A percentile compares a stretch with the other conserved stretches of the same genome.
Conservation (phyloP, 1,284 basidiomycete genomes). For the Sphagnurus paluster region DNA sequence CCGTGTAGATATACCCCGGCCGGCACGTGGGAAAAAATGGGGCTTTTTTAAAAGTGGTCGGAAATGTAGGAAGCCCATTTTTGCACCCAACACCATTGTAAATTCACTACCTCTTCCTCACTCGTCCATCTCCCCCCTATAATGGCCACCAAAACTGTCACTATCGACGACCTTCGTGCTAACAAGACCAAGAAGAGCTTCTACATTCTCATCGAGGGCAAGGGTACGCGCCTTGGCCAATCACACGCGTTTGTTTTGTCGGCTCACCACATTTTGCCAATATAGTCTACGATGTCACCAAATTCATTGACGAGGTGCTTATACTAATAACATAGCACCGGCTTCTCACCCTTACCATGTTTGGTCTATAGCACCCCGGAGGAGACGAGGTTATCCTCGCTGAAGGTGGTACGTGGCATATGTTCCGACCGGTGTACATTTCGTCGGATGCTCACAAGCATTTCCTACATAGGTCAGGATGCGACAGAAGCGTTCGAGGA, state of each 20-base stretch:
- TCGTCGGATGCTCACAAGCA: conserved; percentile 8
- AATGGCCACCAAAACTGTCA: conserved; percentile 59
- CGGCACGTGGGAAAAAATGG: conserved; percentile 24
- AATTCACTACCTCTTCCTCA: conserved; percentile 22
- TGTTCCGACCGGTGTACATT: conserved; percentile 10
- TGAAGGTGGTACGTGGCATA: conserved; percentile 77
- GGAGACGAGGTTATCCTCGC: conserved; percentile 96
- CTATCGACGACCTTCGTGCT: conserved; percentile 72
- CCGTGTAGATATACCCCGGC: conserved; percentile 10
- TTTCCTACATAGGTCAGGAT: conserved; percentile 67
- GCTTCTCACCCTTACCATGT: neutral
- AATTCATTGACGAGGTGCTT: conserved; percentile 94
- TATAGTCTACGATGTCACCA: conserved; percentile 90
- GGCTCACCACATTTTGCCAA: conserved; percentile 24
- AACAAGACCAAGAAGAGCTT: conserved; percentile 75
- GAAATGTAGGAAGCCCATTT: conserved; percentile 6
- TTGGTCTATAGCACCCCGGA: conserved; percentile 80
- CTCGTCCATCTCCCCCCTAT: conserved; percentile 23
- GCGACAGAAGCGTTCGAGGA: conserved; percentile 99
- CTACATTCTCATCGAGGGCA: conserved; percentile 81
- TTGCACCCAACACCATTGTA: conserved; percentile 7
- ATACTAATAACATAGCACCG: neutral
- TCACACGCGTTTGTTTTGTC: conserved; percentile 34
- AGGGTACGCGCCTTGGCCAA: conserved; percentile 57
- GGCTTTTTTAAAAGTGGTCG: conserved; percentile 26